Percentiles rank a stretch among this genome's conserved stretches.
Evolutionary conservation across 345 rosid genomes (phyloP).

Genomic region (Syzygium oleosum): DNA sequence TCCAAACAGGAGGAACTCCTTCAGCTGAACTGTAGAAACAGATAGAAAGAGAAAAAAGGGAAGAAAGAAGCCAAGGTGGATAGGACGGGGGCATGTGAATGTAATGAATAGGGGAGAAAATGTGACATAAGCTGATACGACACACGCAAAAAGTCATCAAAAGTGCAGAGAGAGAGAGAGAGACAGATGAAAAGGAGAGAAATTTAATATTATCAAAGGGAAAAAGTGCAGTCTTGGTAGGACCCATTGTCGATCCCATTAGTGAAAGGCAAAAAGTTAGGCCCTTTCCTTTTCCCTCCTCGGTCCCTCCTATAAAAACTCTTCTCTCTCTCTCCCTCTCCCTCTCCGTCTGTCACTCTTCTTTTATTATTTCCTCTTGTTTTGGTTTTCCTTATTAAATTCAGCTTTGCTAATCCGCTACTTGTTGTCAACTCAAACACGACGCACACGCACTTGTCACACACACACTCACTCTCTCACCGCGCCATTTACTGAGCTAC

Average conservation of each 20-base stretch:
- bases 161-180: neutral
- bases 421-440: neutral
- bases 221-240: slow-evolving; percentile 17
- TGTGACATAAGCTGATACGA: neutral
- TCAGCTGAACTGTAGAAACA: neutral
- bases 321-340: neutral
- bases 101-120: neutral
- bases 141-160: neutral
- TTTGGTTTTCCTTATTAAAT: neutral
- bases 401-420: neutral
- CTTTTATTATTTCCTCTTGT: neutral
- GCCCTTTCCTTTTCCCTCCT: neutral
- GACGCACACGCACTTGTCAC: neutral
- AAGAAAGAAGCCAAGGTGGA: neutral
- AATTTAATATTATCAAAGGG: neutral
- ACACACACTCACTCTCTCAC: neutral
- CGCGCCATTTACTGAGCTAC: neutral
- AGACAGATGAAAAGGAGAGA: neutral
- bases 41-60: neutral
- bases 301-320: neutral
- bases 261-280: slow-evolving; percentile 22
- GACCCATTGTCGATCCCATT: slow-evolving; percentile 37
- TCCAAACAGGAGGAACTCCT: neutral
- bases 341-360: neutral
- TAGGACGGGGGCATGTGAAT: neutral